These are phyloP conservation scores for Asterionellopsis glacialis DNA, from an alignment of 108 stramenopile genomes.

Conservation along the genomic window DNA sequence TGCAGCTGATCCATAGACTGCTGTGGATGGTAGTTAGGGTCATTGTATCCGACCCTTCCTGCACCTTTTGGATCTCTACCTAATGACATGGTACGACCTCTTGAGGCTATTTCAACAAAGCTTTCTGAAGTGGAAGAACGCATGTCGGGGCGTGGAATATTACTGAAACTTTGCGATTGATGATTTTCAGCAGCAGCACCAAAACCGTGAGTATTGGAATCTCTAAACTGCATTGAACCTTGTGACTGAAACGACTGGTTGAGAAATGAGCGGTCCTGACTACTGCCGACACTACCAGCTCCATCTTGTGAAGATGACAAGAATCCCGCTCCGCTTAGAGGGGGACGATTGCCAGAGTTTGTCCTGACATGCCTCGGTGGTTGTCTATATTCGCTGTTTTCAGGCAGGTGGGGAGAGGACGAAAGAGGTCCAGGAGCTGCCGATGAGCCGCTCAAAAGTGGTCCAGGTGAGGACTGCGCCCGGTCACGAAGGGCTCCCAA, in stretches of 20 bases:
- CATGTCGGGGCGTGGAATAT: neutral
- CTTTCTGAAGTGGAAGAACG: neutral
- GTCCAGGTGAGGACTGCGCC: slow-evolving; percentile 39
- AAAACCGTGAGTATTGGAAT: neutral
- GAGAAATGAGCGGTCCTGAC: too few relatives aligned
- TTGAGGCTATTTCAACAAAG: neutral
- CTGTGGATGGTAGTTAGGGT: neutral
- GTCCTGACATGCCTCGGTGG: slow-evolving; percentile 9
- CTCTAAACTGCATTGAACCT: neutral
- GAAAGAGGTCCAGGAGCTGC: neutral
- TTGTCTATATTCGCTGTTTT: neutral
- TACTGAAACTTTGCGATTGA: neutral
- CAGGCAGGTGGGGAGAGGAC: neutral
- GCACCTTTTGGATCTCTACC: neutral
- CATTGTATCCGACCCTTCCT: neutral
- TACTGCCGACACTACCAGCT: too few relatives aligned
- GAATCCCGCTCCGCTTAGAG: neutral
- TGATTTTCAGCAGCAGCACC: neutral
- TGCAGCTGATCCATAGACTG: neutral
- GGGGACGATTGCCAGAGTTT: slow-evolving; percentile 2
- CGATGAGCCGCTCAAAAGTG: neutral
- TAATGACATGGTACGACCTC: neutral
- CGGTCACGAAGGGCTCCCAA: slow-evolving; percentile 42
- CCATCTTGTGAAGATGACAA: too few relatives aligned
- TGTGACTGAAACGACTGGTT: too few relatives aligned